Percentiles rank a stretch among this genome's conserved stretches.
These are phyloP conservation scores for Actinomortierella ambigua DNA, from an alignment of 371 early-diverging fungal genomes.

Conservation along the genomic window DNA sequence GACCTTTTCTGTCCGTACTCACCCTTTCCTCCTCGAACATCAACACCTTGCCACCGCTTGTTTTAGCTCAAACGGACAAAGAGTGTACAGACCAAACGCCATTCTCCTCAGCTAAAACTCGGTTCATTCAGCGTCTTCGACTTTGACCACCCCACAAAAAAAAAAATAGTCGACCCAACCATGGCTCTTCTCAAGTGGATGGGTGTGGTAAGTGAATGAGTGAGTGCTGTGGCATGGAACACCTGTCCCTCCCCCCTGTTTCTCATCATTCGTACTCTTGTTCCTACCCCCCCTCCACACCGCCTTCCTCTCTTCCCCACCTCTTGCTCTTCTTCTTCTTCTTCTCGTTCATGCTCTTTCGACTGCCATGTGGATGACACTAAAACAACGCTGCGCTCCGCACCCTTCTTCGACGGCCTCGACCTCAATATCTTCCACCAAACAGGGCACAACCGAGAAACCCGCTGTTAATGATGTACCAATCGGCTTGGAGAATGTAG, in stretches of 20 bases:
- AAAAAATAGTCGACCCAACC: conserved; percentile 40
- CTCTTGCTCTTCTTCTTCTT: background rate
- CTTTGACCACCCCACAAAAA: background rate
- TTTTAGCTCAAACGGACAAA: no score
- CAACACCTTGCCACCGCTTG: no score
- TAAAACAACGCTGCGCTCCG: no score
- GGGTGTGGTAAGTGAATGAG: conserved; percentile 61
- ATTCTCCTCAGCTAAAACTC: no score
- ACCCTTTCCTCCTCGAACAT: no score
- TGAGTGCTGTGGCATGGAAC: conserved; percentile 39
- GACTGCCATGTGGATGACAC: no score
- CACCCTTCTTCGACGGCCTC: no score
- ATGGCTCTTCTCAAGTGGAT: conserved; percentile 90
- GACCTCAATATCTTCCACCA: conserved; percentile 53
- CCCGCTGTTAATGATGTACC: conserved; percentile 37
- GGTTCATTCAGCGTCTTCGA: background rate
- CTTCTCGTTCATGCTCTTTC: background rate
- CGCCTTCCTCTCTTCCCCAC: background rate
- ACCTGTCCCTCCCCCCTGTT: conserved; percentile 23
- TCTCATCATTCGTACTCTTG: conserved; percentile 3
- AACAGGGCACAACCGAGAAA: conserved; percentile 35
- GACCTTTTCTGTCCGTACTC: no score
- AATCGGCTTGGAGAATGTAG: conserved; percentile 91
- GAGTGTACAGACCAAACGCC: no score
- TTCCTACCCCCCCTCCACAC: background rate